These are phyloP conservation scores for Asterochloris erici DNA, from an alignment of 139 green algal genomes.

Conservation along the genomic window DNA sequence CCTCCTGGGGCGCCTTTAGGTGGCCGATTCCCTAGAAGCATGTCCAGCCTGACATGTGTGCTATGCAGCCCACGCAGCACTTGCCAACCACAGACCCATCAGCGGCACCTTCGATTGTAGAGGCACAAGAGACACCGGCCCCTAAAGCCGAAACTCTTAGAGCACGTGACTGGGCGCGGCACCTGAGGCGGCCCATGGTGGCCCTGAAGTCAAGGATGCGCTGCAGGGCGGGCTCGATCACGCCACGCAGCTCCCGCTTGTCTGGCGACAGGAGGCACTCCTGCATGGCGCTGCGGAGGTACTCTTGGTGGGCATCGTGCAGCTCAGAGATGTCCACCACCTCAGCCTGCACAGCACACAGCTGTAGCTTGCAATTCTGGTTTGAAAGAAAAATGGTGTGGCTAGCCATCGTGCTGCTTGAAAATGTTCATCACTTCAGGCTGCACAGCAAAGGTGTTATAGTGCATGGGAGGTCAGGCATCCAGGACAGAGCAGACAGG, in stretches of 20 bases:
- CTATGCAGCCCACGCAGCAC: background rate
- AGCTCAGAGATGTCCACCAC: constrained; percentile 6
- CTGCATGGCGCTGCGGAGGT: background rate
- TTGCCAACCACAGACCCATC: no score
- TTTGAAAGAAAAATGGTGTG: no score
- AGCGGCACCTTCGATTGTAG: no score
- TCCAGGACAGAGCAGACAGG: no score
- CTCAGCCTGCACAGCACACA: background rate
- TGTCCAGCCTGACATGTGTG: background rate
- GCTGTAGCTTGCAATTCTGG: no score
- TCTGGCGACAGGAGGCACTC: constrained; percentile 3
- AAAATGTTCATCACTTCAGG: no score
- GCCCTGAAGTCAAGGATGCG: constrained; percentile 7
- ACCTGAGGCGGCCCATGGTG: background rate
- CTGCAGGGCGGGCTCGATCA: constrained; percentile 8
- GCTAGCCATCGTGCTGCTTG: no score
- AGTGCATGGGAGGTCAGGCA: no score
- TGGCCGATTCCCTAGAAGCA: background rate
- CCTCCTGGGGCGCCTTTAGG: no score
- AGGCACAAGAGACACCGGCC: background rate
- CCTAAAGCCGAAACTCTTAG: background rate
- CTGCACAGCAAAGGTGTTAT: no score
- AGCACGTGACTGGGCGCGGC: background rate
- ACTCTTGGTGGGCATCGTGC: background rate
- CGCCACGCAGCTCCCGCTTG: constrained; percentile 4